phyloP scores from a whole-genome alignment of 2,329 filamentous ascomycete genomes.

The Akanthomyces muscarius region DNA sequence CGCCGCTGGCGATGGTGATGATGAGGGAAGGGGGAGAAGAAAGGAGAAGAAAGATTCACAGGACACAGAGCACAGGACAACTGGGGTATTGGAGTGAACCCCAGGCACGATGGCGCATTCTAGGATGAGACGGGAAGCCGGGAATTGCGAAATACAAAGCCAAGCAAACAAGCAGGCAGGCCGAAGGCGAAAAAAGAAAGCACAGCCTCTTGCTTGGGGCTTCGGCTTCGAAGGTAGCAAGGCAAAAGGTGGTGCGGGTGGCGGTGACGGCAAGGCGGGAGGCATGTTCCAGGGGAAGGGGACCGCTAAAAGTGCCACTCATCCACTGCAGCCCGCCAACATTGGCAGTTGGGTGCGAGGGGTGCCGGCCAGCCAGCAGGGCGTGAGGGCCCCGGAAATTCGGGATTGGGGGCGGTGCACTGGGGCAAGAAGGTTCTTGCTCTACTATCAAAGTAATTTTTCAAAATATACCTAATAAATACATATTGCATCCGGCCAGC shows the following conservation, averaged over 20 bases:
- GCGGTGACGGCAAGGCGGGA: neutral
- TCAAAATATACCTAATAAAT: too few species aligned
- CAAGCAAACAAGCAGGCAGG: too few species aligned
- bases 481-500: too few species aligned
- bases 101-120: constrained; percentile 8
- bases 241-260: neutral
- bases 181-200: neutral
- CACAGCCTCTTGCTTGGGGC: neutral
- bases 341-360: too few species aligned
- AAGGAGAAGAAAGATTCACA: neutral
- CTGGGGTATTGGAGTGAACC: constrained; percentile 10
- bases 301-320: neutral
- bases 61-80: neutral
- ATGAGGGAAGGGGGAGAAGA: neutral
- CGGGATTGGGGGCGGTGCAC: neutral
- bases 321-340: neutral
- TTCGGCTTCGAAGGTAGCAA: too few species aligned
- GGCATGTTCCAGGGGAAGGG: neutral
- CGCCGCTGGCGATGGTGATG: constrained; percentile 9
- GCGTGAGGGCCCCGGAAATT: too few species aligned
- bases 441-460: too few species aligned
- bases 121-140: neutral
- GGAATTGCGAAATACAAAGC: neutral
- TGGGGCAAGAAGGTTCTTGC: too few species aligned
- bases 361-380: too few species aligned